Conservation (phyloP, 2,329 filamentous ascomycete species). For the Talaromyces verruculosus region DNA sequence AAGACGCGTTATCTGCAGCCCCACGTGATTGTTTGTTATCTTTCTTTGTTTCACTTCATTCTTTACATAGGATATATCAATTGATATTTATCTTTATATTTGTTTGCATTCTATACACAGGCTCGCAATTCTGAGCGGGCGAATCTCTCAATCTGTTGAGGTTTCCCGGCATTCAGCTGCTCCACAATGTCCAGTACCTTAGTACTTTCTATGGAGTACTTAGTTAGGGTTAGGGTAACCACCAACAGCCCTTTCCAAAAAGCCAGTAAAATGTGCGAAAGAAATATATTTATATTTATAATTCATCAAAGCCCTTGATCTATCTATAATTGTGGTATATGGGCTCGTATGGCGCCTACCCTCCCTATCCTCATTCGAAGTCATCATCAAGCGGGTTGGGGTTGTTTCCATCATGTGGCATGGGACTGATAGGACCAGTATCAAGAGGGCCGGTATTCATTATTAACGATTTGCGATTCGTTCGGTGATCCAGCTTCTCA, state of each 20-base stretch:
- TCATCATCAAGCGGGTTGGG: conserved; percentile 44
- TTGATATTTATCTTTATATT: no score
- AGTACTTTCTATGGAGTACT: neutral
- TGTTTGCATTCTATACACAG: neutral
- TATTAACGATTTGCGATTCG: conserved; percentile 58
- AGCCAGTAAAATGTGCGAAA: neutral
- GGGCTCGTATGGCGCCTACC: conserved; percentile 2
- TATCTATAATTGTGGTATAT: conserved; percentile 21
- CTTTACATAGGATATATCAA: neutral
- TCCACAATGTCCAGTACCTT: neutral
- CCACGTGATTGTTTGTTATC: conserved; percentile 26
- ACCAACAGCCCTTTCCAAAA: neutral
- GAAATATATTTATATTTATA: conserved; percentile 3
- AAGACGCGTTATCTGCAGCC: conserved; percentile 20
- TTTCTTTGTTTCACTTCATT: neutral
- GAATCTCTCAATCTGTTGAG: neutral
- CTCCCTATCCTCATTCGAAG: conserved; percentile 44
- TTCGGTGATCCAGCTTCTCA: conserved; percentile 56
- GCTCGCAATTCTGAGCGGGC: neutral
- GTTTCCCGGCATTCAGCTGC: neutral
- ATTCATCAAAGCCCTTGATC: conserved; percentile 15
- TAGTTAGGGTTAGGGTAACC: neutral
- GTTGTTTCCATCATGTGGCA: conserved; percentile 36
- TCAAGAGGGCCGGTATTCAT: conserved; percentile 52
- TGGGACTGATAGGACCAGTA: conserved; percentile 50